Percentiles rank a stretch among this genome's conserved stretches.
Conservation (phyloP, 2,329 filamentous ascomycete species). For the Tolypocladium guangdongense region DNA sequence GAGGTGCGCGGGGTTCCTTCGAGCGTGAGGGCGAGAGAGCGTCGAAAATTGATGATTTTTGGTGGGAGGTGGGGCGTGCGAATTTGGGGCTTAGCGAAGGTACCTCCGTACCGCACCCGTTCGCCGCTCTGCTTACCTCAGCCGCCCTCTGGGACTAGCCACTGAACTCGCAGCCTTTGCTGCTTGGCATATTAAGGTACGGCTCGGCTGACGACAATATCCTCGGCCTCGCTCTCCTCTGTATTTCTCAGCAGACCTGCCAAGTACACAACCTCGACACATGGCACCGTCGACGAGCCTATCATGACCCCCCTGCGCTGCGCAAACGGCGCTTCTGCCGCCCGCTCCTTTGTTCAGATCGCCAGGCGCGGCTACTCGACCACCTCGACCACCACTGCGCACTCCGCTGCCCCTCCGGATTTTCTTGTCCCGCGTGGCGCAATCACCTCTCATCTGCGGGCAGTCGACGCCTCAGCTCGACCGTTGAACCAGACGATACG, state of each 20-base stretch:
- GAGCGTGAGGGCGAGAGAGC: slow-evolving; percentile 13
- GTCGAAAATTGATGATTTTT: slow-evolving; percentile 31
- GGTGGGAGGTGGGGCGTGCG: slow-evolving; percentile 29
- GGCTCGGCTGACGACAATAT: slow-evolving; percentile 1
- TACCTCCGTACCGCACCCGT: background rate
- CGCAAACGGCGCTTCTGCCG: slow-evolving; percentile 25
- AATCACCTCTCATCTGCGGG: slow-evolving; percentile 3
- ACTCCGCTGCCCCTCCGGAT: slow-evolving; percentile 20
- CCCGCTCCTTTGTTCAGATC: slow-evolving; percentile 30
- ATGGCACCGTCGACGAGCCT: background rate
- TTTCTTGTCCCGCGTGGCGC: slow-evolving; percentile 27
- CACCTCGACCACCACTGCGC: slow-evolving; percentile 12
- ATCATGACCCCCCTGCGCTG: slow-evolving; percentile 27
- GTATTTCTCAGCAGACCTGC: slow-evolving; percentile 7
- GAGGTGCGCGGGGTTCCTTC: slow-evolving; percentile 25
- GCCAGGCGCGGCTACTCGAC: slow-evolving; percentile 23
- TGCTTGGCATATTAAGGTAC: background rate
- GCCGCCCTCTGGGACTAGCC: background rate
- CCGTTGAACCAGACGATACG: background rate
- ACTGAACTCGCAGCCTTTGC: slow-evolving; percentile 1
- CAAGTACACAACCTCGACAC: slow-evolving; percentile 2
- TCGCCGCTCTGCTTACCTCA: slow-evolving; percentile 2
- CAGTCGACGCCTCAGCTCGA: background rate
- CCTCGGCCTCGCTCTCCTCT: background rate
- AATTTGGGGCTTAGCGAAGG: slow-evolving; percentile 26